These are phyloP conservation scores for Podaxis carcinomalis DNA, from an alignment of 768 basidiomycete species.

Conservation along the genomic window DNA sequence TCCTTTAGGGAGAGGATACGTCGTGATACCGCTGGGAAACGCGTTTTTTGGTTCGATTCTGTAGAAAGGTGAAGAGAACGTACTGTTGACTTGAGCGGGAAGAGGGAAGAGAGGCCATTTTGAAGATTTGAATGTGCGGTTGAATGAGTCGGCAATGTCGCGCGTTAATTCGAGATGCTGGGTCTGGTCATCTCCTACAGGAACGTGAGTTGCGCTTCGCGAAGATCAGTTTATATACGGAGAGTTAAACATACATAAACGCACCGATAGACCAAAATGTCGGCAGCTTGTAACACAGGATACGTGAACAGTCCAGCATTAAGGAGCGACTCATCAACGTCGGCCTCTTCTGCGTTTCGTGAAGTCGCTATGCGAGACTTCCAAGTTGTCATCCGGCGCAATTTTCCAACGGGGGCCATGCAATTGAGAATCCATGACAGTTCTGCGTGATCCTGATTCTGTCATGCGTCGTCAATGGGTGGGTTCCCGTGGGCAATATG, in stretches of 20 bases:
- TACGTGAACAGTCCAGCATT: conserved; percentile 89
- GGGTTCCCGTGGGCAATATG: not conserved
- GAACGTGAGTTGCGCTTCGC: conserved; percentile 82
- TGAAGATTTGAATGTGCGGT: conserved; percentile 50
- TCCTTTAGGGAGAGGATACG: conserved; percentile 85
- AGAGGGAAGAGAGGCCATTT: conserved; percentile 60
- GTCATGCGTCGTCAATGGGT: not conserved
- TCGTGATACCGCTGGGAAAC: conserved; percentile 63
- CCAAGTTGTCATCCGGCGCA: conserved; percentile 95
- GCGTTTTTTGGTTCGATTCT: not conserved
- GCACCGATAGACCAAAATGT: conserved; percentile 83
- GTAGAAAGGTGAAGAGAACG: conserved; percentile 21
- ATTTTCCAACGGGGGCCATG: conserved; percentile 74
- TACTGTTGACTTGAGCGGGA: conserved; percentile 73
- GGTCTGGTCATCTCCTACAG: conserved; percentile 94
- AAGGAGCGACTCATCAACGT: conserved; percentile 77
- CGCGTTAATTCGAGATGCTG: conserved; percentile 91
- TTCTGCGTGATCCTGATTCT: conserved; percentile 85
- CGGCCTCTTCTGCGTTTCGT: conserved; percentile 71
- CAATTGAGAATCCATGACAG: conserved; percentile 89
- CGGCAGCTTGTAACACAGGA: conserved; percentile 90
- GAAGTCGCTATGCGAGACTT: conserved; percentile 79
- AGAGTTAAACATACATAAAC: conserved; percentile 13
- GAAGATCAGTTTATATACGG: not conserved
- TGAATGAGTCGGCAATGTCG: conserved; percentile 82